Conservation (phyloP, 108 stramenopile species). For the Skeletonema menzelii region DNA sequence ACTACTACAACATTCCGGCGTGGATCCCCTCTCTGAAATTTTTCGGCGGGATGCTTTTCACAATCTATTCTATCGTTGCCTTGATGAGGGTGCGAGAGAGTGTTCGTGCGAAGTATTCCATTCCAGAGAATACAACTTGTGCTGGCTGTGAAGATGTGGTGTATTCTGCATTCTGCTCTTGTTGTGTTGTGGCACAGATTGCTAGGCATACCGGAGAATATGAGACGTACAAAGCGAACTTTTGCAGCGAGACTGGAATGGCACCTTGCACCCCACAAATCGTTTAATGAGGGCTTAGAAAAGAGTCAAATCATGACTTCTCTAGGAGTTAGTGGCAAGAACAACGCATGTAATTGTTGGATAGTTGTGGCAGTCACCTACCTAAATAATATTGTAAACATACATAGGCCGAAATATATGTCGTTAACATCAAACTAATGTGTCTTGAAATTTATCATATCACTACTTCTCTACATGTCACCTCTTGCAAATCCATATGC, state of each 20-base stretch:
- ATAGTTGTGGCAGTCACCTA: neutral
- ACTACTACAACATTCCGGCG: slow-evolving; percentile 33
- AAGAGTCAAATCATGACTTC: neutral
- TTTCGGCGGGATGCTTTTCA: slow-evolving; percentile 60
- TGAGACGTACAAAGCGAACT: slow-evolving; percentile 73
- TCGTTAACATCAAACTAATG: neutral
- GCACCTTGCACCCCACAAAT: slow-evolving; percentile 58
- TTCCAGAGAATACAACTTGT: slow-evolving; percentile 65
- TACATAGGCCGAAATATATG: neutral
- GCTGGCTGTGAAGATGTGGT: slow-evolving; percentile 74
- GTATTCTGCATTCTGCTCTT: slow-evolving; percentile 69
- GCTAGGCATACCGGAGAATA: slow-evolving; percentile 87
- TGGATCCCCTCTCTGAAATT: slow-evolving; percentile 49
- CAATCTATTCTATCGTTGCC: slow-evolving; percentile 72
- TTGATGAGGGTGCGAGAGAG: slow-evolving; percentile 69
- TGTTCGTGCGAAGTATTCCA: slow-evolving; percentile 76
- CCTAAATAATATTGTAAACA: neutral
- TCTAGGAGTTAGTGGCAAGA: neutral
- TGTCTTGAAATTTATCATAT: neutral
- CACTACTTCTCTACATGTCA: slow-evolving; percentile 19
- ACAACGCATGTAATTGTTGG: neutral
- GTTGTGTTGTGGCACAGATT: slow-evolving; percentile 82
- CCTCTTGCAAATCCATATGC: slow-evolving; percentile 64
- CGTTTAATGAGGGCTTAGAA: slow-evolving; percentile 8
- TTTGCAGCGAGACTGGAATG: slow-evolving; percentile 72